These are phyloP conservation scores for Symbiodinium natans DNA, from an alignment of 73 alveolate genomes.

Conservation along the genomic window DNA sequence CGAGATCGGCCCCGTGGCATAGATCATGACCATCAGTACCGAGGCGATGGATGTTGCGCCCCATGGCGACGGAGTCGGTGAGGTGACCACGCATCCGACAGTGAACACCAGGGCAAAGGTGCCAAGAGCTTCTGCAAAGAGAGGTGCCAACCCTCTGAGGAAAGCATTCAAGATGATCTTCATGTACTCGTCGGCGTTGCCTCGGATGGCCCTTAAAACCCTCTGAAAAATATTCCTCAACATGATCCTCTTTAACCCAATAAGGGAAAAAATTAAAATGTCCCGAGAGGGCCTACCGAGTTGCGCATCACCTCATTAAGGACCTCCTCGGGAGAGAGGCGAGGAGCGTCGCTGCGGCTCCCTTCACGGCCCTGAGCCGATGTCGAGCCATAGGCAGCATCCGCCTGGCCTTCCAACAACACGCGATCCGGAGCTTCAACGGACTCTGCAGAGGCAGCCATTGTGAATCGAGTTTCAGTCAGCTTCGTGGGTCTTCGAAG, in stretches of 20 bases:
- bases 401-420: background rate
- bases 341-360: background rate
- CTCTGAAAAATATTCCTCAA: too few species aligned
- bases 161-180: background rate
- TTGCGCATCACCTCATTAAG: background rate
- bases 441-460: background rate
- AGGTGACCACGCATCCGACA: constrained; percentile 44
- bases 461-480: too few species aligned
- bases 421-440: constrained; percentile 1
- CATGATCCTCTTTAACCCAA: too few species aligned
- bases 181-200: background rate
- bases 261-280: too few species aligned
- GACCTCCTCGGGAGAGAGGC: constrained; percentile 12
- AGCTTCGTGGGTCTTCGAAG: too few species aligned
- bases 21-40: constrained; percentile 76
- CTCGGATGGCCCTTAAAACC: too few species aligned
- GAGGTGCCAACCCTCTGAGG: constrained; percentile 1
- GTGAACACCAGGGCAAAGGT: constrained; percentile 50
- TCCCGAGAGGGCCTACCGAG: too few species aligned
- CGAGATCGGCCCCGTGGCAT: constrained; percentile 47
- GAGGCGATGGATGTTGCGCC: constrained; percentile 60
- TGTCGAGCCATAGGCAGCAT: constrained; percentile 7
- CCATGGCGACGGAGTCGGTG: constrained; percentile 91
- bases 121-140: background rate
- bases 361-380: background rate